A percentile compares a stretch with the other conserved stretches of the same genome.
These are phyloP conservation scores for Salix udensis DNA, from an alignment of 345 rosid genomes.

Conservation along the genomic window DNA sequence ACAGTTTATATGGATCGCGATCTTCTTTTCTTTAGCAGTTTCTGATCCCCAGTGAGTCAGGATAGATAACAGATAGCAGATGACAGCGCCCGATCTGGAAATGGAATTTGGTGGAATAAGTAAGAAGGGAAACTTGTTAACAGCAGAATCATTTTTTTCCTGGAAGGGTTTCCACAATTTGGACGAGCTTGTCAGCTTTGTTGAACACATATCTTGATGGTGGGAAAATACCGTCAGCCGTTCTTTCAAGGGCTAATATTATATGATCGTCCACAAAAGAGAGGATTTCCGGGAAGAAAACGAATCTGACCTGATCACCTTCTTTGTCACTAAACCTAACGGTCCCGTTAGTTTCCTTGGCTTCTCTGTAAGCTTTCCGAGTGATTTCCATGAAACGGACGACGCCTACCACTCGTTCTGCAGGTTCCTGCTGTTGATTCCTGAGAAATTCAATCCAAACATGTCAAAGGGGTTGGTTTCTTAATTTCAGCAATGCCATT, in stretches of 20 bases:
- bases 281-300: slow-evolving; percentile 28
- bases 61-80: slow-evolving; percentile 22
- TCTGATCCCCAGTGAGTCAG: slow-evolving; percentile 31
- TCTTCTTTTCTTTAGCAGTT: slow-evolving; percentile 47
- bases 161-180: slow-evolving; percentile 46
- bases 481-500: not conserved
- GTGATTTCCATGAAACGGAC: slow-evolving; percentile 43
- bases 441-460: slow-evolving; percentile 9
- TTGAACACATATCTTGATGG: slow-evolving; percentile 39
- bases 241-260: slow-evolving; percentile 41
- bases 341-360: slow-evolving; percentile 36
- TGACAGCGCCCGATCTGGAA: slow-evolving; percentile 33
- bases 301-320: slow-evolving; percentile 14
- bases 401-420: slow-evolving; percentile 33
- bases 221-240: slow-evolving; percentile 47
- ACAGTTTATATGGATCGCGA: slow-evolving; percentile 36
- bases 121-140: slow-evolving; percentile 24
- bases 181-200: slow-evolving; percentile 36
- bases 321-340: slow-evolving; percentile 22
- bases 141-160: slow-evolving; percentile 33
- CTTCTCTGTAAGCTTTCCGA: slow-evolving; percentile 34
- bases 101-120: slow-evolving; percentile 28
- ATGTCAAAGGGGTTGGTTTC: not conserved
- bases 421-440: slow-evolving; percentile 7
- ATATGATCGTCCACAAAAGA: slow-evolving; percentile 43